Evolutionary conservation across 176 grass and related monocot species (phyloP).

Genomic region (Metroxylon sagu): DNA sequence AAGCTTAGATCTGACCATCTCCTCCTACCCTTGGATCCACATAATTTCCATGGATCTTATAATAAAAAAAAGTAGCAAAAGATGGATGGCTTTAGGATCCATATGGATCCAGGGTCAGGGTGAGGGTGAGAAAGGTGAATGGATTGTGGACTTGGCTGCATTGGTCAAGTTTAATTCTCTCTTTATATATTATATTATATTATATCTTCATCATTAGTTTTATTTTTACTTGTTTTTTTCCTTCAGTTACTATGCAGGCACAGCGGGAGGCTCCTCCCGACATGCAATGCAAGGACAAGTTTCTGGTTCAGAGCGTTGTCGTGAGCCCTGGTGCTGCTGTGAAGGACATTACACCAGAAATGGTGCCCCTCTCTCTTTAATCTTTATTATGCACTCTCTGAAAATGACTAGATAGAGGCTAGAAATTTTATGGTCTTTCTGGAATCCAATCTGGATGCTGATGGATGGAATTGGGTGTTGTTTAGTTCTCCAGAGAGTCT

Average conservation of each 20-base stretch:
- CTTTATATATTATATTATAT: too few relatives aligned
- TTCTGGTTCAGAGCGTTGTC: constrained; percentile 55
- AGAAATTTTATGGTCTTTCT: neutral
- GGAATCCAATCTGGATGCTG: neutral
- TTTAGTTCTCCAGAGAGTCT: constrained; percentile 62
- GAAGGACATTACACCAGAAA: constrained; percentile 50
- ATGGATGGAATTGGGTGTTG: constrained; percentile 6
- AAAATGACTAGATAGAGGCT: constrained; percentile 2
- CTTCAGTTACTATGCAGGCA: constrained; percentile 68
- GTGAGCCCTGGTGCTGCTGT: constrained; percentile 31
- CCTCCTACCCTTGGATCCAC: too few relatives aligned
- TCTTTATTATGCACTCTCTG: constrained; percentile 3
- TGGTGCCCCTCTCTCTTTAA: constrained; percentile 32
- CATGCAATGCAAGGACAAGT: constrained; percentile 79
- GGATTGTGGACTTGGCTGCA: too few relatives aligned
- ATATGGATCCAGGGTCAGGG: too few relatives aligned
- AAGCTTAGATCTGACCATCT: too few relatives aligned
- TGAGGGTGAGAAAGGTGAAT: too few relatives aligned
- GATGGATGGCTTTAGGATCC: too few relatives aligned
- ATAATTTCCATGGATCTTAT: too few relatives aligned
- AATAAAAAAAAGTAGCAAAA: too few relatives aligned
- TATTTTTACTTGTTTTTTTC: neutral
- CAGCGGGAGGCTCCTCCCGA: constrained; percentile 41
- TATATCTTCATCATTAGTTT: too few relatives aligned
- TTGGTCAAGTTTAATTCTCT: too few relatives aligned